A percentile compares a stretch with the other conserved stretches of the same genome.
Evolutionary conservation across 2,329 filamentous ascomycete species (phyloP).

Genomic region (Xylariaceae sp.): DNA sequence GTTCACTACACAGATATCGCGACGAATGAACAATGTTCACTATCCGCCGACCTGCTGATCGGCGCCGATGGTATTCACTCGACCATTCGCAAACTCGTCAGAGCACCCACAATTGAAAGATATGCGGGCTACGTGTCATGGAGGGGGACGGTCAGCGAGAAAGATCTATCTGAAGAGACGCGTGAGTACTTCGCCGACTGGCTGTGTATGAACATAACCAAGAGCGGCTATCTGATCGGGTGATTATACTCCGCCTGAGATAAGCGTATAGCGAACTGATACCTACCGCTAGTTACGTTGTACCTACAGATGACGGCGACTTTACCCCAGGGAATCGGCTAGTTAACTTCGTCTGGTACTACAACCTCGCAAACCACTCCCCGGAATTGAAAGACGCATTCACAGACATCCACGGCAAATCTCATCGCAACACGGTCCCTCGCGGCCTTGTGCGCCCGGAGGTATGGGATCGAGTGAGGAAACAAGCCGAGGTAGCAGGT

Average conservation of each 20-base stretch:
- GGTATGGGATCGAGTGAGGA: constrained; percentile 34
- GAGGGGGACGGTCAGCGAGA: constrained; percentile 24
- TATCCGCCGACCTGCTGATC: constrained; percentile 34
- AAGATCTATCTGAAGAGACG: constrained; percentile 17
- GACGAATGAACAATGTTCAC: constrained; percentile 21
- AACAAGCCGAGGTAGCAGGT: constrained; percentile 26
- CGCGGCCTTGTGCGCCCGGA: constrained; percentile 35
- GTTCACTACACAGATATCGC: constrained; percentile 21
- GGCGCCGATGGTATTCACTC: constrained; percentile 32
- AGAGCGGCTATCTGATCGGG: constrained; percentile 21
- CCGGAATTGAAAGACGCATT: constrained; percentile 38
- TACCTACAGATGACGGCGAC: constrained; percentile 40
- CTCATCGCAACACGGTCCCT: constrained; percentile 40
- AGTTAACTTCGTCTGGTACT: constrained; percentile 47
- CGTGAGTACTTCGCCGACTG: constrained; percentile 17
- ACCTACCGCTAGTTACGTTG: constrained; percentile 32
- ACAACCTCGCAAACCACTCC: constrained; percentile 38
- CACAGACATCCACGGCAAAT: constrained; percentile 38
- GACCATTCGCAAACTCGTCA: constrained; percentile 25
- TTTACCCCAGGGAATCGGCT: constrained; percentile 36
- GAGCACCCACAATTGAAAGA: constrained; percentile 12
- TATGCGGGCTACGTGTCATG: constrained; percentile 30
- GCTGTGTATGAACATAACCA: constrained; percentile 12
- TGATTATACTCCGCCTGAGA: constrained; percentile 6
- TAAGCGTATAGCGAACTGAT: background rate